A percentile compares a stretch with the other conserved stretches of the same genome.
phyloP scores from a whole-genome alignment of 2,329 filamentous ascomycete species.

The Beauveria australis region DNA sequence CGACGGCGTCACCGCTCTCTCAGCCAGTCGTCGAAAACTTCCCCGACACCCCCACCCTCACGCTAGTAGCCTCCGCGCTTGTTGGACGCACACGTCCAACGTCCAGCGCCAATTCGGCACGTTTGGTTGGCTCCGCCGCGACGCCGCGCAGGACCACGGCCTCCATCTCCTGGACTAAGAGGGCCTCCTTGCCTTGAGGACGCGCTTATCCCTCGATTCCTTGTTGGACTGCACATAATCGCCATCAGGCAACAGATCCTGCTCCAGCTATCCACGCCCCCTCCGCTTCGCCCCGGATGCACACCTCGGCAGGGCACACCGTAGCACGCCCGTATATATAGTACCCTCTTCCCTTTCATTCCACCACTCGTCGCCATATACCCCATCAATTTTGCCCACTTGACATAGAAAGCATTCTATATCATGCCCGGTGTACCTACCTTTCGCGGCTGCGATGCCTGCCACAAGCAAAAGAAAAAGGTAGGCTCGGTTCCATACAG shows the following conservation, averaged over 20 bases:
- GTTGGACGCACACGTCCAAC: background rate
- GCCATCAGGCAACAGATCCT: background rate
- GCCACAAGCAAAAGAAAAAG: constrained; percentile 46
- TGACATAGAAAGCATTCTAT: background rate
- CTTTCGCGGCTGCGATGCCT: constrained; percentile 41
- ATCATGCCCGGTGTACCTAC: constrained; percentile 44
- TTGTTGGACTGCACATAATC: background rate
- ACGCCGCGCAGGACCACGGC: background rate
- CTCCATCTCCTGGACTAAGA: constrained; percentile 10
- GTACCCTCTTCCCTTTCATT: background rate
- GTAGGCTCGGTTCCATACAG: constrained; percentile 19
- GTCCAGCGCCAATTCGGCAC: constrained; percentile 8
- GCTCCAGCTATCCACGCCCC: background rate
- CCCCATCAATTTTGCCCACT: background rate
- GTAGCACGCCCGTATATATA: background rate
- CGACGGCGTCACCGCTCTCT: background rate
- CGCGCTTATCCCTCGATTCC: background rate
- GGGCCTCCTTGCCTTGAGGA: background rate
- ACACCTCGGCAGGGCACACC: background rate
- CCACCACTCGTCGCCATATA: background rate
- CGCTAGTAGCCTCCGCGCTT: background rate
- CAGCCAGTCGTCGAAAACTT: background rate
- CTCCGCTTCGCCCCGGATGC: background rate
- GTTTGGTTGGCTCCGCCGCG: constrained; percentile 15
- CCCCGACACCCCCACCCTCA: background rate